Base-by-base conservation (phyloP, 2,329 filamentous ascomycete species). In the Tolypocladium pustulatum region DNA sequence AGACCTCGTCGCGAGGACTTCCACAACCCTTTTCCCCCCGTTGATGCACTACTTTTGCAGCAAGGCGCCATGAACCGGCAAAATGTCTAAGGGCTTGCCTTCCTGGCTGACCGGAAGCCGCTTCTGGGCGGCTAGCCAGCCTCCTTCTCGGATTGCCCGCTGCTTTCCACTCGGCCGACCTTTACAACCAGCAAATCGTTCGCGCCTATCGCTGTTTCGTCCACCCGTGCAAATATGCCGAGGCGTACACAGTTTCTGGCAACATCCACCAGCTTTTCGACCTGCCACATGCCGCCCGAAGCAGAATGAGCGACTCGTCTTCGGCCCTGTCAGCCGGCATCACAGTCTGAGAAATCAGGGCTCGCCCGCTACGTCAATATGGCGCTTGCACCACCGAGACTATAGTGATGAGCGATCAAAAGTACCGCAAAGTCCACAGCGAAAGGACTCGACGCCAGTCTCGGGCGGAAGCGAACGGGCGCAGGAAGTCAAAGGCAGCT, bases 31-130 rank as follows among this genome's bases (percentile, higher is more conserved):
- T 52, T 32, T 46, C 30, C 17, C n/a, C 30, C 17, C n/a, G 10
- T 57, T 46, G 46, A 12, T 40, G 59, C 53, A 46, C 40, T 41
- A 7, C 37, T 34, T 43, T 17, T 30, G n/a, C 54, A 51, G n/a
- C 30, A 62, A 64, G 67, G 60, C 69, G 69, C 68, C 72, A 76
- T 77, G 75, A 71, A 65, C 66, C 65, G 67, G 66, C 63, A 71
- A 69, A 64, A 77, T 77, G 75, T 73, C 73, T 69, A 75, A 70
- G 68, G 69, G 66, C 65, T 67, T 70, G 61, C 68, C 69, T 60
- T 68, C 68, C 62, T 69, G 71, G 71, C 67, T 71, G 63, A 61
- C 71, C 59, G 68, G 71, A 65, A 71, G 70, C 66, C 69, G 67
- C 63, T 65, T 71, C 59, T 66, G 69, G 60, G 67, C 68, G 62